A percentile compares a stretch with the other conserved stretches of the same genome.
phyloP scores from a whole-genome alignment of 257 asterid genomes.

The Solanum chiquidenum region DNA sequence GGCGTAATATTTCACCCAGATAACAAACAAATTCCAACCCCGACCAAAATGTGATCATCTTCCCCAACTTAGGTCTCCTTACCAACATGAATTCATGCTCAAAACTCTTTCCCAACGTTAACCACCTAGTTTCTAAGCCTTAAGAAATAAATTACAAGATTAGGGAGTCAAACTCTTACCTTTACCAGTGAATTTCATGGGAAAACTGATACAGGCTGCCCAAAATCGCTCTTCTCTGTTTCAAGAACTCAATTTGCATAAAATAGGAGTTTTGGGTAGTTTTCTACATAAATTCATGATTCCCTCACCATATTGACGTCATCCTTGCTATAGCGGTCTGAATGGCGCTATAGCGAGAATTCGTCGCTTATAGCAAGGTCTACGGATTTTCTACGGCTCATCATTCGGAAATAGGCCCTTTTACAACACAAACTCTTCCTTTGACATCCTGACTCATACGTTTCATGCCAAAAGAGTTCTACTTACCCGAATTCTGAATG shows the following conservation, averaged over 20 bases:
- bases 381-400: neutral
- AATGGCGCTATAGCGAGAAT: neutral
- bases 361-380: too few relatives aligned
- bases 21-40: neutral
- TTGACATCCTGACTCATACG: neutral
- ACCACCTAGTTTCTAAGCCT: neutral
- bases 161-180: neutral
- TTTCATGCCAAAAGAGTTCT: neutral
- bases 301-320: neutral
- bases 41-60: neutral
- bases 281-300: neutral
- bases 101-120: neutral
- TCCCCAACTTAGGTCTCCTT: neutral
- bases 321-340: neutral
- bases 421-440: too few relatives aligned
- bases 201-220: neutral
- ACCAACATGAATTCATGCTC: neutral
- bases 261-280: neutral
- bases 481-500: too few relatives aligned
- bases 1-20: neutral
- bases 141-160: neutral
- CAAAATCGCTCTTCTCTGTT: neutral
- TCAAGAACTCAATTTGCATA: neutral
- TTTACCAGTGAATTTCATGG: neutral
- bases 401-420: neutral